Conservation (phyloP, 345 rosid species). For the Arabis alpina region DNA sequence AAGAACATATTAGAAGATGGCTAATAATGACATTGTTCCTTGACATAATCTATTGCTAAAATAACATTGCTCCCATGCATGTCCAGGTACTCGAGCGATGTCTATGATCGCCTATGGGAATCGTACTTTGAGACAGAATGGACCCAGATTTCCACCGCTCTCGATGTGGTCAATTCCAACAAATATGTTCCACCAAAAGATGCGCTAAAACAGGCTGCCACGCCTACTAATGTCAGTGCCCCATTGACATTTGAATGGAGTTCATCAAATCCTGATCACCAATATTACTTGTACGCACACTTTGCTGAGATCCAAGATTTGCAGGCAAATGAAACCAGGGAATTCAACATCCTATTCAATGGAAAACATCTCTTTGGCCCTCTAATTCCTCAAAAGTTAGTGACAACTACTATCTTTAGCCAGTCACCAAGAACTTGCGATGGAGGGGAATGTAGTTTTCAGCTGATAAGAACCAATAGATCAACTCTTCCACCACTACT, state of each 20-base stretch:
- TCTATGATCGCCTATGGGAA: constrained; percentile 42
- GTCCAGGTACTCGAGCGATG: constrained; percentile 44
- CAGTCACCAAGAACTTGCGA: neutral
- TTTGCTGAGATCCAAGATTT: constrained; percentile 29
- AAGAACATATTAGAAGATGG: too few relatives aligned
- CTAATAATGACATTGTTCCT: too few relatives aligned
- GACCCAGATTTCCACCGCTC: neutral
- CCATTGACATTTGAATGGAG: constrained; percentile 23
- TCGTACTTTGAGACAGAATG: neutral
- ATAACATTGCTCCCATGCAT: neutral
- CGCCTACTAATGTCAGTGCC: constrained; percentile 6
- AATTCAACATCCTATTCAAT: neutral
- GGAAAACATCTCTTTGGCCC: neutral
- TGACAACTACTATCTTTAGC: constrained; percentile 16
- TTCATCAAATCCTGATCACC: neutral
- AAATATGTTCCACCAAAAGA: constrained; percentile 19
- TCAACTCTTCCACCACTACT: constrained; percentile 46
- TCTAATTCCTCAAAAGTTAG: neutral
- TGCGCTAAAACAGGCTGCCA: constrained; percentile 36
- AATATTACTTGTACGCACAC: constrained; percentile 17
- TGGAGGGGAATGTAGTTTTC: neutral
- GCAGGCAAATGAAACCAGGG: constrained; percentile 17
- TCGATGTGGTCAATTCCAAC: neutral
- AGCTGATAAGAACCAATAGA: constrained; percentile 20
- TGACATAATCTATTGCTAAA: neutral